Base-by-base conservation (phyloP, 352 stramenopile genomes). In the Globisporangium viniferum region DNA sequence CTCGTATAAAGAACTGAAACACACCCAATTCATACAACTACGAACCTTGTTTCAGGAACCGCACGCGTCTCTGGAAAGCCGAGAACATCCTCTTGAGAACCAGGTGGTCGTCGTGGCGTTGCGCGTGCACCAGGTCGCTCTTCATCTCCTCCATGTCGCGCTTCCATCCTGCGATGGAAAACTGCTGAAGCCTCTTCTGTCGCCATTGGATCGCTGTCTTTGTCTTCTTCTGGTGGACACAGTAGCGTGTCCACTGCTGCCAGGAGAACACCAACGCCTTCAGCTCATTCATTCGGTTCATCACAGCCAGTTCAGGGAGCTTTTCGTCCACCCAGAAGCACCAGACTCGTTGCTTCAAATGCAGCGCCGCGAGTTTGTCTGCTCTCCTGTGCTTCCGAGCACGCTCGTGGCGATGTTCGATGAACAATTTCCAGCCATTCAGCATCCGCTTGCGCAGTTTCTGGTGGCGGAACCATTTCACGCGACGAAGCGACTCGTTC, bases 401-500 rank as follows among this genome's bases (percentile, higher is more conserved):
- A 2, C 41, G 15, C 9, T 46, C 12, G 9, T 49, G 66, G 5
- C 51, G 70, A 22, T 27, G 35, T 8, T 39, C 53, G 0, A 73
- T 31, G n/a, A 62, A 75, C 31, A 51, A 15, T 22, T 63, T 62
- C 71, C 71, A 73, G 20, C n/a, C 35, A 2, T 41, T 27, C 1
- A 76, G 24, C 51, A 73, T 67, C 20, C 35, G 24, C 36, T 73
- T 73, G 57, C 67, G 67, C 44, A 76, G 35, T 54, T 76, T 76
- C 39, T 71, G 71, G 31, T 76, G 67, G 6, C 62, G 67, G n/a
- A 76, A 76, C 71, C 71, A 76, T 33, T 65, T 64, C 10, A 59
- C 57, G 14, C 61, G 54, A 14, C 63, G 56, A 14, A 75, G 35
- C 9, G 51, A 66, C 36, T 68, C 53, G 33, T 59, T 63, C 2